Percentiles rank a stretch among this genome's conserved stretches.
Conservation (phyloP, 805 yeast genomes). For the Blastobotrys robertii region DNA sequence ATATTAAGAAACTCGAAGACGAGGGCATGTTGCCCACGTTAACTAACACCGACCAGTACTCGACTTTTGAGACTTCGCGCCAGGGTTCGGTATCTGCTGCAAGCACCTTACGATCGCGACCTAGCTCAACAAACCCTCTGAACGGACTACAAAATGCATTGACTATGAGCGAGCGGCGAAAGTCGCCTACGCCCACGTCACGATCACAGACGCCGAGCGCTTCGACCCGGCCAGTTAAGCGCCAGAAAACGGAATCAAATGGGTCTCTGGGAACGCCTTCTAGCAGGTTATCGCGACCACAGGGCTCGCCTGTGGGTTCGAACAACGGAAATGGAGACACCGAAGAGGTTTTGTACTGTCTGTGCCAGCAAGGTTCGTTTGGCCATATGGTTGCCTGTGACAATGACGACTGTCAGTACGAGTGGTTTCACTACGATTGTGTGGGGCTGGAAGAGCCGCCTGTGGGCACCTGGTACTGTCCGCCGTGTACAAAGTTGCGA, state of each 20-base stretch:
- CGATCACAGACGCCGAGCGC: constrained; percentile 1
- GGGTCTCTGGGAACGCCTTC: constrained; percentile 12
- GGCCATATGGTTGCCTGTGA: constrained; percentile 98
- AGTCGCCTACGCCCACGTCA: constrained; percentile 1
- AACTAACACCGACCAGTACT: constrained; percentile 7
- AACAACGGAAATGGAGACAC: constrained; percentile 41
- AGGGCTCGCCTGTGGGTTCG: constrained; percentile 3
- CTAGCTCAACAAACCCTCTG: background rate
- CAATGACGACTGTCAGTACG: constrained; percentile 74
- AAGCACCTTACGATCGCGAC: background rate
- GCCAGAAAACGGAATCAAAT: constrained; percentile 6
- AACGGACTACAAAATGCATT: too few species aligned
- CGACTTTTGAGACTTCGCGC: constrained; percentile 1
- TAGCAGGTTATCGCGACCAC: constrained; percentile 5
- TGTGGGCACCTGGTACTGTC: constrained; percentile 89
- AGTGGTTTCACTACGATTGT: constrained; percentile 96
- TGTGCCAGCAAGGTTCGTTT: constrained; percentile 87
- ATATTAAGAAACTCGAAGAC: constrained; percentile 61
- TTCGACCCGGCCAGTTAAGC: constrained; percentile 1
- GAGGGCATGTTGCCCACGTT: constrained; percentile 63
- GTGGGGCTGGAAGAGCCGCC: constrained; percentile 87
- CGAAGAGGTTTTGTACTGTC: constrained; percentile 62
- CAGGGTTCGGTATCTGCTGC: constrained; percentile 1
- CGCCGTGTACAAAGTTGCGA: constrained; percentile 49
- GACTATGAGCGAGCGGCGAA: constrained; percentile 10